These are phyloP conservation scores for Penicillium sp. DNA, from an alignment of 2,329 filamentous ascomycete genomes.

Conservation along the genomic window DNA sequence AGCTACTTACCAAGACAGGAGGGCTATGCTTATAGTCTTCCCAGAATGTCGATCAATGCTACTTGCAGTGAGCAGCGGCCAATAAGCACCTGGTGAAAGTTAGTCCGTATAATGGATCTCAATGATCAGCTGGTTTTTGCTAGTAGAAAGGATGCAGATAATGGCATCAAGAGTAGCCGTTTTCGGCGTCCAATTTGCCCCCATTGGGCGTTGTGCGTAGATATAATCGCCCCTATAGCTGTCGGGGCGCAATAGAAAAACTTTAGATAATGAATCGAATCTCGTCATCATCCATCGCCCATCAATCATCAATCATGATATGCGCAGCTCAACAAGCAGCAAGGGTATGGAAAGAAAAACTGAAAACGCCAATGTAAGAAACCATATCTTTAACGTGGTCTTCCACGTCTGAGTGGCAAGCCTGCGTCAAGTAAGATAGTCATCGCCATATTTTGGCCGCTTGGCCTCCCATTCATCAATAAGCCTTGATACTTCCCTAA, in stretches of 20 bases:
- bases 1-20: neutral
- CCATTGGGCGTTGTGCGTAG: neutral
- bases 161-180: neutral
- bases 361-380: neutral
- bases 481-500: slow-evolving; percentile 34
- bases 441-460: neutral
- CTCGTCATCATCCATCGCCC: neutral
- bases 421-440: neutral
- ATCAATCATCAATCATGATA: neutral
- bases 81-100: neutral
- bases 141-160: neutral
- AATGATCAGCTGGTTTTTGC: neutral
- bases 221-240: neutral
- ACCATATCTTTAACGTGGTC: neutral
- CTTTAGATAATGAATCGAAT: neutral
- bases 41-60: no score
- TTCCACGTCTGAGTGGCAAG: neutral
- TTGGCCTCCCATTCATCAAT: slow-evolving; percentile 24
- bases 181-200: neutral
- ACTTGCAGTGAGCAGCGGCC: neutral
- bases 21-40: neutral
- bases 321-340: neutral
- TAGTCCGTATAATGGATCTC: neutral
- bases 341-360: neutral
- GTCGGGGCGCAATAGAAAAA: neutral